These are phyloP conservation scores for Fusarium irregulare DNA, from an alignment of 2,329 filamentous ascomycete genomes.

Conservation along the genomic window DNA sequence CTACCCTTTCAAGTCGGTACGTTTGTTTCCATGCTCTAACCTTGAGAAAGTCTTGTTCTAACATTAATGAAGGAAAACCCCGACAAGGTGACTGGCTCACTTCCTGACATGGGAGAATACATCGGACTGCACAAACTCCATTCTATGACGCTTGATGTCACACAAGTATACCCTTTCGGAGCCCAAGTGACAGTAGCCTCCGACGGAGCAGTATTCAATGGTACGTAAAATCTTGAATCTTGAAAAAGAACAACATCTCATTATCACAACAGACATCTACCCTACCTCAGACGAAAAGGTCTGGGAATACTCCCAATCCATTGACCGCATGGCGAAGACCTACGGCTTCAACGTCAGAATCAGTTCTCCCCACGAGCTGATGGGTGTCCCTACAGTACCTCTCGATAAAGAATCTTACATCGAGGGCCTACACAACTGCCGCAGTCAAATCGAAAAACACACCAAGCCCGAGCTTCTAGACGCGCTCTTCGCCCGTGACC, in stretches of 20 bases:
- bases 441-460: slow-evolving; percentile 1
- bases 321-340: not conserved
- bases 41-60: not conserved
- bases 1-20: slow-evolving; percentile 9
- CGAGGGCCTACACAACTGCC: slow-evolving; percentile 10
- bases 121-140: slow-evolving; percentile 8
- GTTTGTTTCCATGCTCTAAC: no score
- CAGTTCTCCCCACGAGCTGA: slow-evolving; percentile 3
- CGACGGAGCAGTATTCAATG: slow-evolving; percentile 9
- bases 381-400: slow-evolving; percentile 7
- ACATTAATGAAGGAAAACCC: slow-evolving; percentile 2
- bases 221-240: not conserved
- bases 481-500: slow-evolving; percentile 2
- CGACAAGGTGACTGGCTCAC: slow-evolving; percentile 5
- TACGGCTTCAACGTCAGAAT: slow-evolving; percentile 6
- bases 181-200: slow-evolving; percentile 5
- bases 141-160: slow-evolving; percentile 1
- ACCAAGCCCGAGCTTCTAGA: slow-evolving; percentile 1
- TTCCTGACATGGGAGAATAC: slow-evolving; percentile 14
- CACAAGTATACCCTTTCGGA: not conserved
- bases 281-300: slow-evolving; percentile 9
- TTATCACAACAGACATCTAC: not conserved
- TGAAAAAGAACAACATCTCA: not conserved
- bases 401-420: slow-evolving; percentile 7
- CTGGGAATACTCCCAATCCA: slow-evolving; percentile 9